Base-by-base conservation (phyloP, 768 basidiomycete species). In the Naganishia vaughanmartiniae region DNA sequence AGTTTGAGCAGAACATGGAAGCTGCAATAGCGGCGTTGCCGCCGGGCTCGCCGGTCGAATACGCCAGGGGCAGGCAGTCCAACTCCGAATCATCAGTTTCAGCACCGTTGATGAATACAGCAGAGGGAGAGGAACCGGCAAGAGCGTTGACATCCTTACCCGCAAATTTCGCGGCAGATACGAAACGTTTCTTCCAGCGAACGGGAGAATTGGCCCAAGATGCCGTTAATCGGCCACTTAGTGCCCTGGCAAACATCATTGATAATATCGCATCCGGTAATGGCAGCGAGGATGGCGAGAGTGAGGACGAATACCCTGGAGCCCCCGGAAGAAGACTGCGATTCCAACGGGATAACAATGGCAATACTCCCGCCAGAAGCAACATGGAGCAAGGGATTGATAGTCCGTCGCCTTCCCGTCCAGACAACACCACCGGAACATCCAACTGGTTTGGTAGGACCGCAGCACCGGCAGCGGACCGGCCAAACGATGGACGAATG, bases 161-260 rank as follows among this genome's bases (percentile, higher is more conserved):
- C 2, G 74, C 79, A 1, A 74, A 89, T 9, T 74, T 84, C 42
- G 79, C 84, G 11, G 87, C 90, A 65, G 92, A 94, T 76, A 93
- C 92, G 0, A 87, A 87, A 46, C 85, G 89, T 28, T 85, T 95
- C 34, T 84, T 95, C 54, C 93, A 93, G 81, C 90, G 90, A 79
- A 95, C 93, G 0, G 92, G 93, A 10, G 91, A 93, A 77, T 67
- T 79, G 31, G 81, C 80, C 11, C 74, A 76, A 34, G 80, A 81
- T 54, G 90, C 87, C 0, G 89, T 95, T 69, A 92, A 90, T 10
- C 93, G 92, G 79, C 93, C 93, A 3, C 85, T 96, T n/a, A 90
- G 84, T 73, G 91, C 93, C 1, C 89, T 96, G 63, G 86, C 92
- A 21, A 87, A 90, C 65, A 93, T 96, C 72, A 89, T 95, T 79